Base-by-base conservation (phyloP, 164 flowering plant species). In the Chloranthus sessilifolius region DNA sequence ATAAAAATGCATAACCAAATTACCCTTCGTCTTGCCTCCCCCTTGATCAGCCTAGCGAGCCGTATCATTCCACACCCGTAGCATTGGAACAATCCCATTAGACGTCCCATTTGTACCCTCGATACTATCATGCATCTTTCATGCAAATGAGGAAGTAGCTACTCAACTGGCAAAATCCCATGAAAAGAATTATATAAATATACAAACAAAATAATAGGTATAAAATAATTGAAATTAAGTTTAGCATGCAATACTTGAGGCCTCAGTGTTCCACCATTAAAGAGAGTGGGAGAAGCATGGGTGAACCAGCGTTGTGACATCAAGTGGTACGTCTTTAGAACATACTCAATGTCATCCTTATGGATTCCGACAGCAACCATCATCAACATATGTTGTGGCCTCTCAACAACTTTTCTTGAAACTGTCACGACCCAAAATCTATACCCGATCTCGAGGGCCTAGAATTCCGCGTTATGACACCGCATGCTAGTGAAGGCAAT, bases 21-120 rank as follows among this genome's bases (percentile, higher is more conserved):
- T 64, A 92, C 99, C 99, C 66, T 94, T 94, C 59, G 97, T 84
- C 78, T 89, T 94, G 75, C 99, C 97, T 36, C 99, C 99, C 9
- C 99, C 97, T 83, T 94, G 99, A 66, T 94, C 96, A 67, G 89
- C 99, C 79, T 89, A 94, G 24, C 96, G 95, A 3, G 99, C 99
- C 56, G 99, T 89, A 51, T 94, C 99, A 76, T 94, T 94, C 59
- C 89, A 94, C 31, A 94, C 97, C 27, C 97, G 61, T 17, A 89
- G 73, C 99, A 94, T 94, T 33, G 99, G 99, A 53, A 89, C 81
- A 65, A 94, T 82, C 8, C 99, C 99, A 81, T 94, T 94, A 15
- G 99, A 94, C 34, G 96, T 78, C 33, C 95, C 88, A 79, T 83
- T 83, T 27, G 95, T 86, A 37, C 95, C 99, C 56, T 94, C 99